Evolutionary conservation across 2,329 filamentous ascomycete genomes (phyloP).

Genomic region (Aquanectria penicillioides): DNA sequence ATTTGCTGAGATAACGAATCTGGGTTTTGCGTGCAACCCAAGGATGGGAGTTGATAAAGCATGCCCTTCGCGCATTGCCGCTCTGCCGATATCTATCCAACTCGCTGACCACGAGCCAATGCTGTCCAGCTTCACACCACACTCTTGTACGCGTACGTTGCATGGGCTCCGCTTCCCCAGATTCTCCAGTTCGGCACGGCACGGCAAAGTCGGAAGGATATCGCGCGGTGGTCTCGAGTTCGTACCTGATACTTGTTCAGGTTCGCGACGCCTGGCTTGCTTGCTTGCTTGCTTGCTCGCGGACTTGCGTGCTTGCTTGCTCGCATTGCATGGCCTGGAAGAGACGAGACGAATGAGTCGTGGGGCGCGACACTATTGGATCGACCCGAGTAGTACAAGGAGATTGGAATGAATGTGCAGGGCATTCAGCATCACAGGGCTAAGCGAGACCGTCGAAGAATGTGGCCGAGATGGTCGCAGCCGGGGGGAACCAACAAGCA

Average conservation of each 20-base stretch:
- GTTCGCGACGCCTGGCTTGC: too few species aligned
- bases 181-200: conserved; percentile 21
- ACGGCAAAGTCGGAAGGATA: conserved; percentile 17
- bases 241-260: too few species aligned
- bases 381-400: not conserved
- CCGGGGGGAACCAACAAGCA: too few species aligned
- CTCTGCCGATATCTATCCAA: not conserved
- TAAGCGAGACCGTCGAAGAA: conserved; percentile 1
- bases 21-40: too few species aligned
- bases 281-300: too few species aligned
- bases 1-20: too few species aligned
- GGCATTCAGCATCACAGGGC: not conserved
- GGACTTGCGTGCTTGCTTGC: not conserved
- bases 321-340: not conserved
- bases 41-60: not conserved
- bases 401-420: not conserved
- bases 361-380: not conserved
- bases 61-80: not conserved
- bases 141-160: not conserved
- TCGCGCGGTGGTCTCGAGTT: too few species aligned
- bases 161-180: conserved; percentile 22
- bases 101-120: not conserved
- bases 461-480: not conserved
- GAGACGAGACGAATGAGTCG: not conserved
- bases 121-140: not conserved